A percentile compares a stretch with the other conserved stretches of the same genome.
phyloP scores from a whole-genome alignment of 352 stramenopile species.

The Phytophthora lateralis region DNA sequence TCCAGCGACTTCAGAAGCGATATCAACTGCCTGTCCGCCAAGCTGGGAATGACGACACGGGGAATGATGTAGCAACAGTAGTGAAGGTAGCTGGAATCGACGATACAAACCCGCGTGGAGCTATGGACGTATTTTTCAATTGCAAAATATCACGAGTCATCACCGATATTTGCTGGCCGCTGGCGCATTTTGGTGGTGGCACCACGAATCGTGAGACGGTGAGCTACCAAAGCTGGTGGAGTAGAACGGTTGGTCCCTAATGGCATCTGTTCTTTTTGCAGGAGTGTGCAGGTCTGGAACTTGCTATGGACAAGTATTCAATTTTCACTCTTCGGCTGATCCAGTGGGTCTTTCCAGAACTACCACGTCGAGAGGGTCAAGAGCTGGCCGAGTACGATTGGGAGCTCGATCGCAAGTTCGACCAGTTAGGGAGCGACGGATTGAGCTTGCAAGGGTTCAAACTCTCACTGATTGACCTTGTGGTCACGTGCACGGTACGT shows the following conservation, averaged over 20 bases:
- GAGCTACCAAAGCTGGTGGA: neutral
- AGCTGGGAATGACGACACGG: neutral
- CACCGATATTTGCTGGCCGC: constrained; percentile 50
- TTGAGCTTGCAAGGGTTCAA: constrained; percentile 57
- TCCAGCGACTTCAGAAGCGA: constrained; percentile 34
- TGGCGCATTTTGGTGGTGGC: constrained; percentile 46
- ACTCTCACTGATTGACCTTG: constrained; percentile 54
- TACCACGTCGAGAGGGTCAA: constrained; percentile 49
- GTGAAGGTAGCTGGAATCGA: neutral
- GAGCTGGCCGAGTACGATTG: constrained; percentile 48
- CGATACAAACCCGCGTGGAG: constrained; percentile 4
- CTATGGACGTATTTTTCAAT: constrained; percentile 50
- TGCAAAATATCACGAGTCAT: constrained; percentile 44
- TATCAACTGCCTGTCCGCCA: constrained; percentile 31
- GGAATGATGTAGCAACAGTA: neutral
- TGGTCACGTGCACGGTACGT: constrained; percentile 49
- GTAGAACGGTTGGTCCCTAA: neutral
- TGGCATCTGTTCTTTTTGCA: constrained; percentile 3
- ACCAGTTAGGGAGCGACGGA: constrained; percentile 40
- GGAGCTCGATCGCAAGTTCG: constrained; percentile 57
- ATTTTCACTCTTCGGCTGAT: constrained; percentile 48
- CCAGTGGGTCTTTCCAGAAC: constrained; percentile 57
- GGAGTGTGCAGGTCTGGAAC: constrained; percentile 43
- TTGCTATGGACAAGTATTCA: constrained; percentile 54
- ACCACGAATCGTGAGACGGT: constrained; percentile 3